These are phyloP conservation scores for Pneumocystis sp. DNA, from an alignment of 1,139 yeast genomes.

Conservation along the genomic window DNA sequence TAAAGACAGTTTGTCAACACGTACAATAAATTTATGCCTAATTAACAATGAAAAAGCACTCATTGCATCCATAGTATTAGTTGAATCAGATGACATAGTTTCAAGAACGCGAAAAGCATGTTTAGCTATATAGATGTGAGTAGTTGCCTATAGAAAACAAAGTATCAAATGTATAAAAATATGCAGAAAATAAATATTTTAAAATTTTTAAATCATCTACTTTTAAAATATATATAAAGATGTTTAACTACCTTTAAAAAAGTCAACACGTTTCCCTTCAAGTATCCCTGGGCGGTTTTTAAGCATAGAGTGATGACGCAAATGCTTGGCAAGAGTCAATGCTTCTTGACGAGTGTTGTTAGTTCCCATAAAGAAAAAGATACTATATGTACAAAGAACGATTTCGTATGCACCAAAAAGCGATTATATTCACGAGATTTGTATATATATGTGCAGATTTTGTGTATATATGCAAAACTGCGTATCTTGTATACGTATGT, in stretches of 20 bases:
- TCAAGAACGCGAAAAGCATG: neutral
- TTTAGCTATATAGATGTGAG: neutral
- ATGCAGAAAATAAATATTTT: conserved; percentile 8
- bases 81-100: neutral
- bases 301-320: conserved; percentile 48
- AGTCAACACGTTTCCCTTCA: conserved; percentile 55
- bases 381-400: neutral
- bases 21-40: neutral
- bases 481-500: too few relatives aligned
- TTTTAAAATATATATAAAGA: conserved; percentile 58
- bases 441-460: too few relatives aligned
- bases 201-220: conserved; percentile 23
- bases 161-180: too few relatives aligned
- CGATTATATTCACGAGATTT: too few relatives aligned
- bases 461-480: too few relatives aligned
- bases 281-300: conserved; percentile 72
- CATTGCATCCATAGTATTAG: neutral
- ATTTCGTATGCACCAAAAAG: too few relatives aligned
- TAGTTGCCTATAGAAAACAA: too few relatives aligned
- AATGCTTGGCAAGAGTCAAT: conserved; percentile 51
- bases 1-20: neutral
- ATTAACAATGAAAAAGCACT: neutral
- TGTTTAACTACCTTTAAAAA: conserved; percentile 68
- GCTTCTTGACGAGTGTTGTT: conserved; percentile 21
- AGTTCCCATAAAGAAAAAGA: neutral